Percentiles rank a stretch among this genome's conserved stretches.
These are phyloP conservation scores for Aspergillus ochraceus DNA, from an alignment of 2,329 filamentous ascomycete genomes.

Conservation along the genomic window DNA sequence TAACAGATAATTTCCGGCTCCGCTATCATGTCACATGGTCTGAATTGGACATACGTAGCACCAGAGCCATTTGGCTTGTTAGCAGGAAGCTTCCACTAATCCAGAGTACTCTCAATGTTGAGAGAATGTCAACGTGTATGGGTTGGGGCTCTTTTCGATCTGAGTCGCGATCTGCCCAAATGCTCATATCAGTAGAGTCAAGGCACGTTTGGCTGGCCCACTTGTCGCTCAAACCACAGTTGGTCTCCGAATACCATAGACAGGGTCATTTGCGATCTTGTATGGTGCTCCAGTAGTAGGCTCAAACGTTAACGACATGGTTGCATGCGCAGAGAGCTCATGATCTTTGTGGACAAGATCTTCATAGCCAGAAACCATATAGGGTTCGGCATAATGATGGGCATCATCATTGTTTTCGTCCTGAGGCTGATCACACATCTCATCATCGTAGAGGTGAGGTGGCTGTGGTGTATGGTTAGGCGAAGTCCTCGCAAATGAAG, in stretches of 20 bases:
- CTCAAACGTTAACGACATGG: constrained; percentile 17
- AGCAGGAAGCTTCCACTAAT: too few species aligned
- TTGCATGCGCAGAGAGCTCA: constrained; percentile 36
- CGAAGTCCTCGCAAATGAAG: background rate
- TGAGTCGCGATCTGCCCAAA: background rate
- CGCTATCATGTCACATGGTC: too few species aligned
- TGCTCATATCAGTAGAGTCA: background rate
- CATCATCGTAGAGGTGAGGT: constrained; percentile 20
- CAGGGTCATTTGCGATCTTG: constrained; percentile 40
- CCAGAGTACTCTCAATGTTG: too few species aligned
- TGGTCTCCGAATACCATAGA: constrained; percentile 33
- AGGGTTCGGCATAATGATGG: constrained; percentile 66
- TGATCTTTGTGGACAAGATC: constrained; percentile 65
- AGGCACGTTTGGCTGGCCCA: background rate
- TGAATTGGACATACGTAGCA: too few species aligned
- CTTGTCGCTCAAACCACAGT: constrained; percentile 37
- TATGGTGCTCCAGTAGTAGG: constrained; percentile 35
- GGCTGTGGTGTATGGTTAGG: background rate
- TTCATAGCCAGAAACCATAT: constrained; percentile 82
- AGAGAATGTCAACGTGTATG: background rate
- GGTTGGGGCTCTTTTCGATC: background rate
- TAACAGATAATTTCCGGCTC: too few species aligned
- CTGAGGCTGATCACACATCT: constrained; percentile 46
- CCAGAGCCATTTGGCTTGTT: too few species aligned
- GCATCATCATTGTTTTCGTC: constrained; percentile 19